Base-by-base conservation (phyloP, 495 filamentous ascomycete genomes). In the Hypoxylon subgilvum region DNA sequence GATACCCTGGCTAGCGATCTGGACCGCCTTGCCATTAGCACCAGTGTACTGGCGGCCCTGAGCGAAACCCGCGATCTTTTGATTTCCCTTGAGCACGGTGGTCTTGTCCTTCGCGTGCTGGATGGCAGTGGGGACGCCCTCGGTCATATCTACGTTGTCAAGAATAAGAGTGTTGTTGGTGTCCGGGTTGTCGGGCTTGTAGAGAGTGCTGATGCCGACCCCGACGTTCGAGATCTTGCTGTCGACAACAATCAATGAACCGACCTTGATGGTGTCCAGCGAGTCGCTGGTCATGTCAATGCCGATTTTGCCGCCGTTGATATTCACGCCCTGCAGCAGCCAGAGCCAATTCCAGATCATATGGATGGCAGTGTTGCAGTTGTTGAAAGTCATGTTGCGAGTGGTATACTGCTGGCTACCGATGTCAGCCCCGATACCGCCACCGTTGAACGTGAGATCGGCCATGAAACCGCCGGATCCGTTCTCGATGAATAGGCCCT, bases 401-500 rank as follows among this genome's bases (percentile, higher is more conserved):
- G 88, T 92, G 4, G 93, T 95, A 73, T 94, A 97, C 71, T 97
- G 93, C 74, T 97, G 93, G 74, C 90, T 96, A 44, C 93, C 93
- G 10, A 95, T 80, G 78, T 91, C 93, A 55, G 88, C 86, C 13
- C 92, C 91, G 66, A 86, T 89, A 52, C 82, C 82, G 63, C 93
- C 93, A 50, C 93, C 93, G 63, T 91, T 91, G 81, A 96, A 96
- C 38, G 81, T 84, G 21, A 97, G 76, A 69, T 96, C 92, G 32
- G 79, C 80, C 87, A 96, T 91, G 75, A 91, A 92, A 48, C 92
- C 92, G 45, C 90, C 92, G 17, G 84, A 88, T 38, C 94, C 95
- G 65, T 97, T 97, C 71, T 97, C 94, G 88, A 97, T 96, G 79
- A 94, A 96, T 69, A 97, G 87, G 67, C 93, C 93, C 74, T 90